Conservation (phyloP, 2,329 filamentous ascomycete genomes). For the Xylaria polymorpha region DNA sequence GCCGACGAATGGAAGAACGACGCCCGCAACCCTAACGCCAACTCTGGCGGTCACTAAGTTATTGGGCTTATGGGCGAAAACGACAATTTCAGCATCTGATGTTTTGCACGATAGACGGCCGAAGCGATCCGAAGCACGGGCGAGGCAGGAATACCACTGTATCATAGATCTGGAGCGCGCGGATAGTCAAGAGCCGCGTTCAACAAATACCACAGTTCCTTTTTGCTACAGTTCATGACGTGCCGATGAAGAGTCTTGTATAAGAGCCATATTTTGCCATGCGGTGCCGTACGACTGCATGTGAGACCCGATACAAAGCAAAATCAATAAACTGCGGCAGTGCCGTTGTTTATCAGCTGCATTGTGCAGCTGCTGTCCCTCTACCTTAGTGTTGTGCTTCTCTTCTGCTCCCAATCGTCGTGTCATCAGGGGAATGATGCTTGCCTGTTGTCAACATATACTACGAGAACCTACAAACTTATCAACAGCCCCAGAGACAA, state of each 20-base stretch:
- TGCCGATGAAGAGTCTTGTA: conserved; percentile 11
- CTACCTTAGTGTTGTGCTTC: neutral
- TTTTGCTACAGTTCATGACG: conserved; percentile 28
- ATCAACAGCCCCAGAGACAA: neutral
- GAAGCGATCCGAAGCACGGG: conserved; percentile 41
- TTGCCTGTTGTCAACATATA: neutral
- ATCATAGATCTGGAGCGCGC: conserved; percentile 49
- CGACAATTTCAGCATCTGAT: conserved; percentile 38
- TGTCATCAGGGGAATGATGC: neutral
- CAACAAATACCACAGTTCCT: conserved; percentile 38
- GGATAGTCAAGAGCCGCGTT: conserved; percentile 40
- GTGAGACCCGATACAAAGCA: neutral
- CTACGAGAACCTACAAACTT: neutral
- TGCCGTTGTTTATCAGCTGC: neutral
- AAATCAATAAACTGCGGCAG: neutral
- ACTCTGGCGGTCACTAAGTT: conserved; percentile 58
- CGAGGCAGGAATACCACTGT: conserved; percentile 45
- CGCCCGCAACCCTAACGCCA: conserved; percentile 81
- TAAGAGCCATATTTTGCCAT: neutral
- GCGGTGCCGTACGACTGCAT: neutral
- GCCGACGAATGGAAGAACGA: conserved; percentile 98
- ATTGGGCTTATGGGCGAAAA: conserved; percentile 19
- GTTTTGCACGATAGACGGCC: conserved; percentile 46
- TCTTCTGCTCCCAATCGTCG: neutral
- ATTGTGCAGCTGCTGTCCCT: neutral